Conservation (phyloP, 495 filamentous ascomycete species). For the Penicillium roqueforti region DNA sequence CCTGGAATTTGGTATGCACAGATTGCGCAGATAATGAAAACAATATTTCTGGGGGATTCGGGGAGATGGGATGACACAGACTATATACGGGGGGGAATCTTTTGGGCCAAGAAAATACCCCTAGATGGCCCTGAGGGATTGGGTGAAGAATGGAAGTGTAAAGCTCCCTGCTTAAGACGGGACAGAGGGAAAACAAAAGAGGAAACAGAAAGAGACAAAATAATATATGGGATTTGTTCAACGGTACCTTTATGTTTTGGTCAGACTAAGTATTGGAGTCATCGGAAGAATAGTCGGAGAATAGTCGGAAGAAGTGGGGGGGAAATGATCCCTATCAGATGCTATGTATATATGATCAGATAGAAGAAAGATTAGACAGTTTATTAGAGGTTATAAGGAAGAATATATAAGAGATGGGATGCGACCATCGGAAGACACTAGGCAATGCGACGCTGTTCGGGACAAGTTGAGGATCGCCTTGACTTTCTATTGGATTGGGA, state of each 20-base stretch:
- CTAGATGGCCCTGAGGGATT: conserved; percentile 9
- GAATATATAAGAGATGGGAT: conserved; percentile 15
- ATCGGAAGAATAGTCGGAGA: not conserved
- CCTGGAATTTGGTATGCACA: conserved; percentile 16
- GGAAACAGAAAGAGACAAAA: not conserved
- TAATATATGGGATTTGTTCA: too few species aligned
- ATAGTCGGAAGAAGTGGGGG: not conserved
- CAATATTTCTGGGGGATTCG: not conserved
- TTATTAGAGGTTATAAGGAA: not conserved
- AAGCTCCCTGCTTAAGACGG: conserved; percentile 11
- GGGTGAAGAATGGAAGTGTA: conserved; percentile 12
- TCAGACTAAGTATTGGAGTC: not conserved
- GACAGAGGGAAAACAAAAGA: conserved; percentile 5
- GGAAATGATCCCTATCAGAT: not conserved
- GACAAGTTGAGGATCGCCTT: conserved; percentile 16
- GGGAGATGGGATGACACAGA: conserved; percentile 6
- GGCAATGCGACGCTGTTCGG: conserved; percentile 34
- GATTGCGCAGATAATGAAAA: conserved; percentile 4
- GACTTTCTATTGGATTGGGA: conserved; percentile 1
- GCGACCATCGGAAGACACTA: conserved; percentile 36
- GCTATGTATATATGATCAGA: not conserved
- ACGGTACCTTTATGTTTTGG: conserved; percentile 1
- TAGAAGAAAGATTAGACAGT: not conserved
- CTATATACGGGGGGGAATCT: conserved; percentile 5
- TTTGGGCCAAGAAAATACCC: conserved; percentile 8